Evolutionary conservation across 176 grass and related monocot genomes (phyloP).

Genomic region (Echinochloa phyllopogon): DNA sequence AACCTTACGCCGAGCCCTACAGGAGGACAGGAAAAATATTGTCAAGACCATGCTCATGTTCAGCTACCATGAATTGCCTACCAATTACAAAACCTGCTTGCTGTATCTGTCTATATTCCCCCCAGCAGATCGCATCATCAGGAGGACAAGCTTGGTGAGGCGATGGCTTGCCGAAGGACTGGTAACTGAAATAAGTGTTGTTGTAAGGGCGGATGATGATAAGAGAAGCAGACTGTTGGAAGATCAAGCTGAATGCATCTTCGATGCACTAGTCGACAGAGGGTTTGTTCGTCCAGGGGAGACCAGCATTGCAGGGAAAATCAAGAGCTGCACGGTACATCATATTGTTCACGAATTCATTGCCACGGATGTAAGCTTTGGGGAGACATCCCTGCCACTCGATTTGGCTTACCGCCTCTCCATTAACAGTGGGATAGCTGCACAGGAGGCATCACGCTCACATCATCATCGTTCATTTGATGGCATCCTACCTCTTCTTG

Average conservation of each 20-base stretch:
- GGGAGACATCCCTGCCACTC: neutral
- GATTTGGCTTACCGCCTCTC: constrained; percentile 3
- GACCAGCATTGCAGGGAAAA: neutral
- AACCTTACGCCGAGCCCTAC: too few relatives aligned
- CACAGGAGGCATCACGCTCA: too few relatives aligned
- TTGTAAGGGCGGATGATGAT: too few relatives aligned
- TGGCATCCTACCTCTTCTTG: too few relatives aligned
- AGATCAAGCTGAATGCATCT: too few relatives aligned
- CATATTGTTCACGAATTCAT: neutral
- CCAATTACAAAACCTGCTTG: constrained; percentile 25
- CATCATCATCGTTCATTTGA: too few relatives aligned
- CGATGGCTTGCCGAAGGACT: constrained; percentile 14
- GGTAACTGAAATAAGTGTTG: too few relatives aligned
- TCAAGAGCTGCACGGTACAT: constrained; percentile 28
- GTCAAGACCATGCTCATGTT: neutral
- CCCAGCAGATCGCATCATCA: neutral
- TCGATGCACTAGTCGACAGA: too few relatives aligned
- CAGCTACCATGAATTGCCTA: constrained; percentile 24
- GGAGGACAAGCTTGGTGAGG: neutral
- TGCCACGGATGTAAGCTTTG: neutral
- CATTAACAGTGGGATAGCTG: neutral
- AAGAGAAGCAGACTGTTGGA: too few relatives aligned
- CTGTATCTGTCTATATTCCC: constrained; percentile 28
- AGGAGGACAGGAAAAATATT: too few relatives aligned
- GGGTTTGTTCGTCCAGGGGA: neutral